phyloP scores from a whole-genome alignment of 2,329 filamentous ascomycete genomes.

The Amauroascus niger region DNA sequence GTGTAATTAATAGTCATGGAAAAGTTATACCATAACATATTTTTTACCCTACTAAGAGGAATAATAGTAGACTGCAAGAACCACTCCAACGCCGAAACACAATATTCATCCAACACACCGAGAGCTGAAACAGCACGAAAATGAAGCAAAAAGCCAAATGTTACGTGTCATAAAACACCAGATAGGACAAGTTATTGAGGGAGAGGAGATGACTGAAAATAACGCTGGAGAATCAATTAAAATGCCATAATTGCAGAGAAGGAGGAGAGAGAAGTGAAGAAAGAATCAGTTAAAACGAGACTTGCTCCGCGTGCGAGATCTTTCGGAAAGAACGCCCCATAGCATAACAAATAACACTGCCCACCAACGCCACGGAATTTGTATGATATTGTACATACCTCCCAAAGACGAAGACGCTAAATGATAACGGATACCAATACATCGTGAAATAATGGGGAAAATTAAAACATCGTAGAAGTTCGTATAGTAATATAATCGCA shows the following conservation, averaged over 20 bases:
- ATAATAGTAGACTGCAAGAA: neutral
- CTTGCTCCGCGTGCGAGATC: neutral
- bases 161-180: neutral
- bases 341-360: neutral
- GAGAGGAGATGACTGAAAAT: conserved; percentile 2
- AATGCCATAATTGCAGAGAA: neutral
- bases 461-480: neutral
- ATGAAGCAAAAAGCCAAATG: neutral
- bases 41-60: no score
- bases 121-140: neutral
- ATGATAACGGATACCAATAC: neutral
- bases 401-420: neutral
- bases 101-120: neutral
- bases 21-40: no score
- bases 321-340: neutral
- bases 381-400: conserved; percentile 5
- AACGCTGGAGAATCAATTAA: neutral
- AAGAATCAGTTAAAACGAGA: neutral
- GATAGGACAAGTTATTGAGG: neutral
- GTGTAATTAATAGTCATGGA: no score
- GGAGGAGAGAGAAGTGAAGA: neutral
- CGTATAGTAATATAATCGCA: neutral
- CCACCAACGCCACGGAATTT: neutral
- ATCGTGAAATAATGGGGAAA: neutral
- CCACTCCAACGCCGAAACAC: neutral